A percentile compares a stretch with the other conserved stretches of the same genome.
Conservation (phyloP, 1,284 basidiomycete species). For the Sanghuangporus baumii region DNA sequence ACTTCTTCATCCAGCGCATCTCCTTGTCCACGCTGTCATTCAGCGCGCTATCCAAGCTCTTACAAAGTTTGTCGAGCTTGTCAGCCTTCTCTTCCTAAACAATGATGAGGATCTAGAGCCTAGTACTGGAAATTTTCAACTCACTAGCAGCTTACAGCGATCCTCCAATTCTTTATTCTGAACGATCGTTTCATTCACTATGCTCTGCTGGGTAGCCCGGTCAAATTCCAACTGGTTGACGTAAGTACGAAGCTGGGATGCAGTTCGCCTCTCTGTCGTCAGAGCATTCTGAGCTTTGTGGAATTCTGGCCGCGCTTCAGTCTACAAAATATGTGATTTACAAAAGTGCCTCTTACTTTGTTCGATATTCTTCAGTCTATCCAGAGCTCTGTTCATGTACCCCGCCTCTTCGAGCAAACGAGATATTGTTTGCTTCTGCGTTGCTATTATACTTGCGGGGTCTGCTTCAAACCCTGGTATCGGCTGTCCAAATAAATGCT, state of each 20-base stretch:
- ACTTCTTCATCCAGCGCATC: conserved; percentile 16
- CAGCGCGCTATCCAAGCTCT: conserved; percentile 14
- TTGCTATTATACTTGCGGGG: conserved; percentile 8
- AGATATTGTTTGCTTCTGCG: conserved; percentile 16
- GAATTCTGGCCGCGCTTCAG: conserved; percentile 7
- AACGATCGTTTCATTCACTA: conserved; percentile 11
- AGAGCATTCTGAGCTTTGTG: conserved; percentile 15
- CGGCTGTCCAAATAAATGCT: background rate
- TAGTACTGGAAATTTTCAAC: background rate
- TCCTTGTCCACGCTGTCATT: conserved; percentile 16
- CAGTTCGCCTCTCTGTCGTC: conserved; percentile 12
- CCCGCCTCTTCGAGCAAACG: conserved; percentile 14
- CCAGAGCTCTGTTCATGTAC: conserved; percentile 15
- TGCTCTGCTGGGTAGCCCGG: conserved; percentile 4
- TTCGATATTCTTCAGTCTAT: conserved; percentile 13
- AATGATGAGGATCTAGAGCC: background rate
- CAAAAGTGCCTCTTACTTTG: conserved; percentile 3
- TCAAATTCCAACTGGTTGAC: conserved; percentile 15
- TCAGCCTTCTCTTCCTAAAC: conserved; percentile 4
- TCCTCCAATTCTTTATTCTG: conserved; percentile 13
- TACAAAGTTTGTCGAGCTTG: conserved; percentile 1
- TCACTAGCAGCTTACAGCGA: conserved; percentile 9
- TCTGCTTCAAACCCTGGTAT: conserved; percentile 1
- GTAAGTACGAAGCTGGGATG: conserved; percentile 11
- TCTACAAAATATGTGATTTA: background rate